Evolutionary conservation across 192 early-diverging fungal genomes (phyloP).

Genomic region (Backusella circina): DNA sequence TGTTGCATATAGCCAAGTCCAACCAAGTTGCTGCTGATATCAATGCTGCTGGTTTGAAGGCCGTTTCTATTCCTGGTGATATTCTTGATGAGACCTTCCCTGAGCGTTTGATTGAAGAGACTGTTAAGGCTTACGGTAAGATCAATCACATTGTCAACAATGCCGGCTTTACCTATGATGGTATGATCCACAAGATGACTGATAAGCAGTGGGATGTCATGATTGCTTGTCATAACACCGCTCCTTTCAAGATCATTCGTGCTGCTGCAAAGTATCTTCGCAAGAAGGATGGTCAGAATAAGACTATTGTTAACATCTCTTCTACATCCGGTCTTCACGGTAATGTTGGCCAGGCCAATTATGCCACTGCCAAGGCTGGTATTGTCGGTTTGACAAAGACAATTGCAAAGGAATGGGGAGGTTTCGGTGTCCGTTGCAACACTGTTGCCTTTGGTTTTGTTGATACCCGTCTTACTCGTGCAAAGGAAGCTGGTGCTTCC

Average conservation of each 20-base stretch:
- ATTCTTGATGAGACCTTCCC: constrained; percentile 54
- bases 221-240: constrained; percentile 60
- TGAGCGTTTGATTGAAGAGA: constrained; percentile 50
- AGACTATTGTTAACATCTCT: constrained; percentile 55
- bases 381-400: constrained; percentile 91
- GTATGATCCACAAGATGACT: constrained; percentile 84
- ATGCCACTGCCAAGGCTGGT: constrained; percentile 91
- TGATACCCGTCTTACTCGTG: constrained; percentile 63
- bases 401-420: constrained; percentile 75
- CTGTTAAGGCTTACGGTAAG: constrained; percentile 66
- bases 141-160: constrained; percentile 93
- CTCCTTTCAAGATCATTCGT: constrained; percentile 60
- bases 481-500: constrained; percentile 58
- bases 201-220: constrained; percentile 95
- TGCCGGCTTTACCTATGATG: constrained; percentile 94
- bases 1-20: constrained; percentile 44
- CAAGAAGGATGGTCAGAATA: constrained; percentile 52
- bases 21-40: constrained; percentile 87
- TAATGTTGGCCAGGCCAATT: constrained; percentile 92
- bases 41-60: constrained; percentile 72
- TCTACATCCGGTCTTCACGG: constrained; percentile 83
- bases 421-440: constrained; percentile 61
- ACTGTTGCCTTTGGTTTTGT: constrained; percentile 61
- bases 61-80: constrained; percentile 74
- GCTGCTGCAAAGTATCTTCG: constrained; percentile 56